Percentiles rank a stretch among this genome's conserved stretches.
Conservation (phyloP, 371 early-diverging fungal species). For the Thermomucor indicae-seudaticae region DNA sequence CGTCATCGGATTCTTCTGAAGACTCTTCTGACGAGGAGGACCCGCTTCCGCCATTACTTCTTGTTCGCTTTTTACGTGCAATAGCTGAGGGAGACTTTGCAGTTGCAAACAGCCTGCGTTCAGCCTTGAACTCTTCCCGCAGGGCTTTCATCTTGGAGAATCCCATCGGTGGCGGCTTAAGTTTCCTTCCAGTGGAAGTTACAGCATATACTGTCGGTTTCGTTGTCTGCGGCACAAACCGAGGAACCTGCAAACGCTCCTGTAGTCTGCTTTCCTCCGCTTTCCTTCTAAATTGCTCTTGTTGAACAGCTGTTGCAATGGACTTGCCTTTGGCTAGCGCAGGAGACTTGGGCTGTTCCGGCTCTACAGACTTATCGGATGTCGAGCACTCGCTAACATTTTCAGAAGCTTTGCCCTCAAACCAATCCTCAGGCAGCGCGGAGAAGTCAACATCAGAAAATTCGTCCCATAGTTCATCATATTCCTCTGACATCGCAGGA, state of each 20-base stretch:
- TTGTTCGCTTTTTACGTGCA: neutral
- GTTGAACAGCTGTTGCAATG: constrained; percentile 1
- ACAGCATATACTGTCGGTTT: constrained; percentile 32
- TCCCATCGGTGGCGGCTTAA: constrained; percentile 39
- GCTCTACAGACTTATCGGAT: no score
- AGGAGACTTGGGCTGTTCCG: no score
- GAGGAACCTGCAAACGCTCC: neutral
- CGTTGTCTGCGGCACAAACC: neutral
- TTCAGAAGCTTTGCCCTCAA: constrained; percentile 8
- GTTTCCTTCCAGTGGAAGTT: constrained; percentile 34
- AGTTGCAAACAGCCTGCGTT: constrained; percentile 27
- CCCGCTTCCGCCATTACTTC: constrained; percentile 1
- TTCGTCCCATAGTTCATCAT: constrained; percentile 12
- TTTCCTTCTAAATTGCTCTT: no score
- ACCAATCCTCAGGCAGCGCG: constrained; percentile 37
- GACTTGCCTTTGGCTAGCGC: no score
- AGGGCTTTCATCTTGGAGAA: constrained; percentile 32
- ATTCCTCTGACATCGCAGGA: neutral
- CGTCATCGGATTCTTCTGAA: constrained; percentile 22
- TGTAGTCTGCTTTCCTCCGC: neutral
- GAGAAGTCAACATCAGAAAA: constrained; percentile 34
- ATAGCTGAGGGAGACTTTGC: constrained; percentile 38
- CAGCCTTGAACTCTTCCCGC: constrained; percentile 30
- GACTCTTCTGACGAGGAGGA: constrained; percentile 24
- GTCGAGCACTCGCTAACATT: no score